These are phyloP conservation scores for Kwoniella shandongensis DNA, from an alignment of 768 basidiomycete genomes.

Conservation along the genomic window DNA sequence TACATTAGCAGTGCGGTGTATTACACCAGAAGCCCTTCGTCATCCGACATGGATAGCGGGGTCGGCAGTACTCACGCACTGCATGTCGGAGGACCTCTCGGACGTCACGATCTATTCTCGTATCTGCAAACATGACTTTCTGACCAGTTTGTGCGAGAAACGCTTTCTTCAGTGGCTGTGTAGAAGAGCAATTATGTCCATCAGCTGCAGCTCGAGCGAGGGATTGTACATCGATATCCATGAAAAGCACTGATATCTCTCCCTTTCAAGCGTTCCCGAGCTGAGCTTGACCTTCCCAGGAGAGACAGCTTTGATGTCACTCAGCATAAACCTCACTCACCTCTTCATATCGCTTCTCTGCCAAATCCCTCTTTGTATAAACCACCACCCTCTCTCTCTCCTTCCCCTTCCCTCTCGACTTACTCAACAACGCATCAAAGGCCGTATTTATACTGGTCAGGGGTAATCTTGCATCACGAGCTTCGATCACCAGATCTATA, in stretches of 20 bases:
- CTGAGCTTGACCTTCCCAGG: too few relatives aligned
- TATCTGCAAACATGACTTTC: constrained; percentile 55
- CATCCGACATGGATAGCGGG: not conserved
- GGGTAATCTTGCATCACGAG: constrained; percentile 87
- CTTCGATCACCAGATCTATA: constrained; percentile 77
- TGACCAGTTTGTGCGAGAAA: constrained; percentile 52
- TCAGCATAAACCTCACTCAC: too few relatives aligned
- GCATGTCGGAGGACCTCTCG: constrained; percentile 50
- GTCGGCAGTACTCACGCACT: constrained; percentile 48
- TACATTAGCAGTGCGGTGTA: too few relatives aligned
- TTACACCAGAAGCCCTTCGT: not conserved
- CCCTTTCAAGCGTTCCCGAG: too few relatives aligned
- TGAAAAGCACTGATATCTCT: constrained; percentile 60
- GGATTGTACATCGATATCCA: constrained; percentile 71
- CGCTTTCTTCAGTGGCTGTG: constrained; percentile 54
- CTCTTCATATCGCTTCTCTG: constrained; percentile 82
- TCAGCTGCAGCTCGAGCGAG: not conserved
- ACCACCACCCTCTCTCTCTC: constrained; percentile 81
- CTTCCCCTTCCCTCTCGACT: constrained; percentile 31
- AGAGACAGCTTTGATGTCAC: too few relatives aligned
- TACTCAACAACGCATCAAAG: constrained; percentile 64
- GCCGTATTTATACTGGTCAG: constrained; percentile 89
- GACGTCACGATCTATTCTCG: constrained; percentile 51
- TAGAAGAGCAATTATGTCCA: not conserved
- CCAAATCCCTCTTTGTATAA: constrained; percentile 89